Evolutionary conservation across 768 basidiomycete species (phyloP).

Genomic region (Cantharellus anzutake): DNA sequence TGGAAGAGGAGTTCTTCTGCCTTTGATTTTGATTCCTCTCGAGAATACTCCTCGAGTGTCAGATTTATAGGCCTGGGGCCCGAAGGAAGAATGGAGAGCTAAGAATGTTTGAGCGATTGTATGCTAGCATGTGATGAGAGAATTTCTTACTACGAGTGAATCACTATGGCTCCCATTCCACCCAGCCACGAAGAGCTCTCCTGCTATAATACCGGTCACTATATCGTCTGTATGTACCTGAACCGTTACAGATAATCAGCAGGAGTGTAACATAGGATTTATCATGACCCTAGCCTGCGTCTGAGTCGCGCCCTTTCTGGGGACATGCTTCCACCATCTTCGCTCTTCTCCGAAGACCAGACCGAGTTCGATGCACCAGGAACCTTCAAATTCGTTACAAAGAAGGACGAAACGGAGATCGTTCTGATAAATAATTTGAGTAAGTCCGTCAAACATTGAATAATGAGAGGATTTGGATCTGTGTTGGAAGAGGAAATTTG

Average conservation of each 20-base stretch:
- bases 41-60: neutral
- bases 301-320: neutral
- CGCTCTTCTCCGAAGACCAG: neutral
- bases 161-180: neutral
- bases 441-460: neutral
- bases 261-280: neutral
- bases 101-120: neutral
- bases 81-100: neutral
- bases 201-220: neutral
- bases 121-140: neutral
- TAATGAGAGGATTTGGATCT: neutral
- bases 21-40: neutral
- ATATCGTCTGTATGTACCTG: neutral
- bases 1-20: neutral
- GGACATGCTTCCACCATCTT: neutral
- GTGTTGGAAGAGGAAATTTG: neutral
- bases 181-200: neutral
- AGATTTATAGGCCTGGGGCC: neutral
- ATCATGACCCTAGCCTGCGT: neutral
- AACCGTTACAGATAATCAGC: neutral
- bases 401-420: neutral
- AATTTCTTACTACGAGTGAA: neutral
- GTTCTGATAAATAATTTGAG: neutral
- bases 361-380: neutral
- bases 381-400: neutral